Percentiles rank a stretch among this genome's conserved stretches.
These are phyloP conservation scores for Penicillium freii DNA, from an alignment of 2,329 filamentous ascomycete species.

Conservation along the genomic window DNA sequence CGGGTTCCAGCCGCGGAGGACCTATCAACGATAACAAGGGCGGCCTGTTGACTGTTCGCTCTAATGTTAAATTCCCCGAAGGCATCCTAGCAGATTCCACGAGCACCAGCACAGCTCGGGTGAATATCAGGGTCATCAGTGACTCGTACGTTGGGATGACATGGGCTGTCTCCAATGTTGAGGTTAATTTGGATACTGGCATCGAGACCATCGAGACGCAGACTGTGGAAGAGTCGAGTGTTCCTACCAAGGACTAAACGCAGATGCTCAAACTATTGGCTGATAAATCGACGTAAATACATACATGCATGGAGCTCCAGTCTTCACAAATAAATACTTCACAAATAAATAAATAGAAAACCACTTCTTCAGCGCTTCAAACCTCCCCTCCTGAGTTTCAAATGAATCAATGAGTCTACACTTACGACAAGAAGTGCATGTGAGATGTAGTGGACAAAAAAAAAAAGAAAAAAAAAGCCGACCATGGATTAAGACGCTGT, in stretches of 20 bases:
- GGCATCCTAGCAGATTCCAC: conserved; percentile 16
- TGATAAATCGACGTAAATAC: background rate
- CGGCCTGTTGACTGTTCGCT: conserved; percentile 25
- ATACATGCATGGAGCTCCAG: background rate
- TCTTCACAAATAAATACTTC: conserved; percentile 30
- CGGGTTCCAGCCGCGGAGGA: conserved; percentile 16
- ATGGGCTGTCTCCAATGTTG: conserved; percentile 54
- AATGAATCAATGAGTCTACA: conserved; percentile 36
- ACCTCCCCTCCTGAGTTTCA: conserved; percentile 43
- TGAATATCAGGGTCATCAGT: conserved; percentile 76
- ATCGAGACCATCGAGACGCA: conserved; percentile 16
- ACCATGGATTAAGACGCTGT: background rate
- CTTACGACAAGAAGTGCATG: background rate
- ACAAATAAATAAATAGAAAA: conserved; percentile 41
- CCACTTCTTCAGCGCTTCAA: conserved; percentile 45
- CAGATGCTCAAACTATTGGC: background rate
- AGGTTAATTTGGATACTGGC: conserved; percentile 46
- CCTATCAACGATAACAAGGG: conserved; percentile 16
- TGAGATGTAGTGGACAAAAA: background rate
- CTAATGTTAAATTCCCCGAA: conserved; percentile 34
- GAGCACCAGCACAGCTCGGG: conserved; percentile 29
- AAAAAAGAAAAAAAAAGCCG: background rate
- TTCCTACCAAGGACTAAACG: conserved; percentile 13
- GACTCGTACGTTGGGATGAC: conserved; percentile 82
- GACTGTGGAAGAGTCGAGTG: conserved; percentile 17